Evolutionary conservation across 2,329 filamentous ascomycete genomes (phyloP).

Genomic region (Trichoderma sp.): DNA sequence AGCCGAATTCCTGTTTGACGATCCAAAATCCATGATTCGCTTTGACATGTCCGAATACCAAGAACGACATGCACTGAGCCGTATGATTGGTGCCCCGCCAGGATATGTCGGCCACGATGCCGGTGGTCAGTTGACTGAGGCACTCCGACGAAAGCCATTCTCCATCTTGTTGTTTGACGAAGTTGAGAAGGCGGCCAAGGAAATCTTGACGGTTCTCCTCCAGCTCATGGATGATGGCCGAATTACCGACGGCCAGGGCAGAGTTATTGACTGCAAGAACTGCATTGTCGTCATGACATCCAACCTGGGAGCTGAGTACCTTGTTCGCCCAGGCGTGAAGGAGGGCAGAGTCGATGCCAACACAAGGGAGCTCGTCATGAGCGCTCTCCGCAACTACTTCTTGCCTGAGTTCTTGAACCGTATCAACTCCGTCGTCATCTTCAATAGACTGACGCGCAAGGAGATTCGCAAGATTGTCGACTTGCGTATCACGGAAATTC

Average conservation of each 20-base stretch:
- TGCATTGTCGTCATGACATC: constrained; percentile 99
- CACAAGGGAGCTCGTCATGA: constrained; percentile 88
- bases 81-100: constrained; percentile 97
- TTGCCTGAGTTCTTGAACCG: constrained; percentile 98
- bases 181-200: constrained; percentile 98
- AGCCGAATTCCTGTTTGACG: constrained; percentile 97
- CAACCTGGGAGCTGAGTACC: constrained; percentile 91
- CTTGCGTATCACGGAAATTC: constrained; percentile 81
- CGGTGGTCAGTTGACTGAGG: constrained; percentile 93
- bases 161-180: constrained; percentile 98
- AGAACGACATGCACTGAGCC: constrained; percentile 89
- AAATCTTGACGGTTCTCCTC: constrained; percentile 93
- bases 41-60: constrained; percentile 99
- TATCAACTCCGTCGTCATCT: constrained; percentile 94
- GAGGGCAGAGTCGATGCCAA: constrained; percentile 85
- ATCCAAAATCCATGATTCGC: constrained; percentile 95
- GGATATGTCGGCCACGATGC: constrained; percentile 97
- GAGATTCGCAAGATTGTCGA: constrained; percentile 98
- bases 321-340: constrained; percentile 74
- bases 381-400: constrained; percentile 90
- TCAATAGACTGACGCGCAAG: constrained; percentile 86
- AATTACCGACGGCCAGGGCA: constrained; percentile 96
- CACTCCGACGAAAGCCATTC: constrained; percentile 90
- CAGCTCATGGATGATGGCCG: constrained; percentile 99
- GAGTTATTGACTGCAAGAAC: constrained; percentile 92